Base-by-base conservation (phyloP, 208 protist genomes). In the Acanthamoeba triangularis region DNA sequence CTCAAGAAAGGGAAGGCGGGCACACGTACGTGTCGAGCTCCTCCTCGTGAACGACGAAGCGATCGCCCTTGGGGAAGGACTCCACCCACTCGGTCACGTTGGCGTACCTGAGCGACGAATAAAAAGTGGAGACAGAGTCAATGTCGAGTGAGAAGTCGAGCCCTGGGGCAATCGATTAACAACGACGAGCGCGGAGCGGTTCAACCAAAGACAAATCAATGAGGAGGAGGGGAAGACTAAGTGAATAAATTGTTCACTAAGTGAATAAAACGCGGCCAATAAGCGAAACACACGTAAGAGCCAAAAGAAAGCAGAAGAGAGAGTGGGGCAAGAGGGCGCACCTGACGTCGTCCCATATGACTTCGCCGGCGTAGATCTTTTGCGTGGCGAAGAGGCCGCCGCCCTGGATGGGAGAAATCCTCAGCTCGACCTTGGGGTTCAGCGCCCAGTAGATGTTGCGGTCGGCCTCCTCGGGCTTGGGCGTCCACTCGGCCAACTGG, bases 361-460 rank as follows among this genome's bases (percentile, higher is more conserved):
- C 13, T 37, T 93, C 88, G 10, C 88, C 88, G 3, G 88, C 88
- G 41, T 61, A 93, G 44, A 93, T 93, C 63, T 93, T 93, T 6
- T 59, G 25, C 88, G 76, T 93, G 28, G 88, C 56, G 69, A 93
- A 93, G 61, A 93, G 69, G 65, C 88, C 88, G 30, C 88, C 88
- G 61, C 88, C 88, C 33, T 93, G 88, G 88, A 93, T 93, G 63
- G 88, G 88, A n/a, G 88, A 93, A 30, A 93, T 80, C 49, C 88
- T 93, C 65, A 93, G 44, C 69, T 93, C 88, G 10, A 93, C 88
- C 69, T 93, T 93, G 33, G 88, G 88, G 44, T 78, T 93, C 14
- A 93, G 88, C 25, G 88, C 56, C 88, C 88, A 93, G 37, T 93
- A 93, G 63, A 80, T 93, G 88, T 93, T 93, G 37, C 41, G 18